A percentile compares a stretch with the other conserved stretches of the same genome.
phyloP scores from a whole-genome alignment of 1,139 yeast genomes.

The Fermentozyma sake region DNA sequence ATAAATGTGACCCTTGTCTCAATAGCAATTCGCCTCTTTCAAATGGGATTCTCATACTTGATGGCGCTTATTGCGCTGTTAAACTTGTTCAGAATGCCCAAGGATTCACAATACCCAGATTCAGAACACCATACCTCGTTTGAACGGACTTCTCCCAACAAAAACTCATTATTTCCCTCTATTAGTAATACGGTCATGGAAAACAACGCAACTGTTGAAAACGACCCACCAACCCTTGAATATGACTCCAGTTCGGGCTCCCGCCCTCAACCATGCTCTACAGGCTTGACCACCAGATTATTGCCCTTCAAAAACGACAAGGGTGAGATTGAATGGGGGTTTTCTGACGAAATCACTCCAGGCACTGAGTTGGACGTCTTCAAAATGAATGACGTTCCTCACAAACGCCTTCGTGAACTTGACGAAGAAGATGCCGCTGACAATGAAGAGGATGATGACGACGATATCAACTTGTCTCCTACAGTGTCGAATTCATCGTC shows the following conservation, averaged over 20 bases:
- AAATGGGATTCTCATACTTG: too few species aligned
- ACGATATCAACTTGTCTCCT: conserved; percentile 24
- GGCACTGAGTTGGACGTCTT: conserved; percentile 27
- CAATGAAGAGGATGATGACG: conserved; percentile 4
- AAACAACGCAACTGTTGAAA: neutral
- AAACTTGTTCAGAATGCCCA: too few species aligned
- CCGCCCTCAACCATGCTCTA: conserved; percentile 41
- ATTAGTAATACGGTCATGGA: conserved; percentile 9
- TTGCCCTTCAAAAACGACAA: conserved; percentile 47
- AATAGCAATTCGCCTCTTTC: too few species aligned
- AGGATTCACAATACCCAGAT: too few species aligned
- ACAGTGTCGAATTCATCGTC: conserved; percentile 51
- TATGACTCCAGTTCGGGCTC: conserved; percentile 2
- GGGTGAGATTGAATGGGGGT: conserved; percentile 58
- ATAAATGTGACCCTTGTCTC: too few species aligned
- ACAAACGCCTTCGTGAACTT: conserved; percentile 6
- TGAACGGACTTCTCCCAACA: too few species aligned
- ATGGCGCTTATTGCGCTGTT: too few species aligned
- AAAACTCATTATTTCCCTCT: conserved; percentile 12
- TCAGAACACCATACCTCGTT: too few species aligned
- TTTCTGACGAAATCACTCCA: conserved; percentile 36
- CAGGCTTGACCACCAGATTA: conserved; percentile 43
- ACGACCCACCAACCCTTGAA: conserved; percentile 1
- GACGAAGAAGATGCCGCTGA: conserved; percentile 2
- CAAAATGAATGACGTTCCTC: conserved; percentile 14